A percentile compares a stretch with the other conserved stretches of the same genome.
phyloP scores from a whole-genome alignment of 2,329 filamentous ascomycete species.

The Elsinoe australis region DNA sequence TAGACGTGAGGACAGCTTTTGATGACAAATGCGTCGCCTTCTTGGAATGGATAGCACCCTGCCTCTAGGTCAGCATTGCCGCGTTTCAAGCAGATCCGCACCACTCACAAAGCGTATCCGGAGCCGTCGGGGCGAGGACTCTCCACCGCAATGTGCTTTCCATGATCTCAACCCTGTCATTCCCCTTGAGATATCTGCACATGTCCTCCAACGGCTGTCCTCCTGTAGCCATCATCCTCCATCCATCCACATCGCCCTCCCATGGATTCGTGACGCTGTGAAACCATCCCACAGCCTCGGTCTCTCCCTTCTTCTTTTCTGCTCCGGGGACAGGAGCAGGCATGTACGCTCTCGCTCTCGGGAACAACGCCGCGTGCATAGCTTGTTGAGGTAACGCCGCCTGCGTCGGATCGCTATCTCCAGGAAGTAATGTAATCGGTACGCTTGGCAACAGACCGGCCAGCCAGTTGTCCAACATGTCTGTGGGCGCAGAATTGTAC shows the following conservation, averaged over 20 bases:
- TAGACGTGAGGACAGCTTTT: constrained; percentile 81
- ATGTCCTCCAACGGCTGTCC: constrained; percentile 93
- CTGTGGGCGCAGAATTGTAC: constrained; percentile 81
- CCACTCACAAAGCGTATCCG: constrained; percentile 84
- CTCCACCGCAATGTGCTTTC: constrained; percentile 91
- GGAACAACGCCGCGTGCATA: constrained; percentile 88
- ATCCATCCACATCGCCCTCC: constrained; percentile 84
- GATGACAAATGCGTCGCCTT: constrained; percentile 84
- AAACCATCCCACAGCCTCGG: constrained; percentile 58
- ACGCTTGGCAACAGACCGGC: constrained; percentile 73
- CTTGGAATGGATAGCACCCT: constrained; percentile 96
- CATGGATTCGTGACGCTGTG: constrained; percentile 89
- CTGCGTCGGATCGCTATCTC: constrained; percentile 78
- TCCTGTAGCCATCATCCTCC: constrained; percentile 75
- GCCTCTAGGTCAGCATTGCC: constrained; percentile 19
- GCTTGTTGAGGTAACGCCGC: constrained; percentile 85
- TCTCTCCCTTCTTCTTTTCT: constrained; percentile 19
- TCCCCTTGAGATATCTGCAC: constrained; percentile 76
- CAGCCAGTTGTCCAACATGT: constrained; percentile 77
- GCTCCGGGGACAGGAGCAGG: constrained; percentile 36
- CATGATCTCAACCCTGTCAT: constrained; percentile 79
- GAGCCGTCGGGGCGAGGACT: constrained; percentile 83
- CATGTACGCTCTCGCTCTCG: constrained; percentile 62
- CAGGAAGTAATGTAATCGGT: constrained; percentile 82
- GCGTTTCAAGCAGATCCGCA: too few species aligned